These are phyloP conservation scores for Fusarium xyrophilum DNA, from an alignment of 2,329 filamentous ascomycete species.

Conservation along the genomic window DNA sequence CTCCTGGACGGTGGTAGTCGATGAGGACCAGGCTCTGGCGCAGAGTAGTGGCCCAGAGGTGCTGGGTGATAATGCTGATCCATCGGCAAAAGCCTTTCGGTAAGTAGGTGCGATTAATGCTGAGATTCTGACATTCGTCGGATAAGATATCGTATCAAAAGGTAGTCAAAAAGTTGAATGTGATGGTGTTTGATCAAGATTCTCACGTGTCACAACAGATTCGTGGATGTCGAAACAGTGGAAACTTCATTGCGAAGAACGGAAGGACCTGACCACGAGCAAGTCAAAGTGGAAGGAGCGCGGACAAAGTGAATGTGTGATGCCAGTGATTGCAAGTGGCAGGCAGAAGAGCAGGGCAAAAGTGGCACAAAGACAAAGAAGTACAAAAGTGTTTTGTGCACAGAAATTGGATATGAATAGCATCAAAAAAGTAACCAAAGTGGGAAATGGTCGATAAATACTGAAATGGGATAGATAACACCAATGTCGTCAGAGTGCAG, in stretches of 20 bases:
- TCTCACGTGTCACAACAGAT: conserved; percentile 35
- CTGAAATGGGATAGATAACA: conserved; percentile 4
- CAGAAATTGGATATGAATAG: conserved; percentile 5
- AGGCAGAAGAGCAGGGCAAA: conserved; percentile 2
- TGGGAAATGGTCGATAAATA: conserved; percentile 11
- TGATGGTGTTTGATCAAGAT: conserved; percentile 7
- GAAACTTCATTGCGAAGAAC: conserved; percentile 33
- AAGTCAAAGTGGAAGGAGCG: conserved; percentile 4
- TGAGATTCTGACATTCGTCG: conserved; percentile 3
- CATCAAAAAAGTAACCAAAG: background rate
- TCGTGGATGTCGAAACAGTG: conserved; percentile 17
- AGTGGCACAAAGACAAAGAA: background rate
- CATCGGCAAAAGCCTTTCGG: conserved; percentile 20
- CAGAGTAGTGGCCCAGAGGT: conserved; percentile 25
- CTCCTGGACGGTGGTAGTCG: conserved; percentile 39
- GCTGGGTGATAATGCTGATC: conserved; percentile 20
- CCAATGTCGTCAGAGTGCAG: conserved; percentile 31
- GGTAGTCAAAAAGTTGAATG: conserved; percentile 3
- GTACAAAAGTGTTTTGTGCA: background rate
- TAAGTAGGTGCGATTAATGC: conserved; percentile 15
- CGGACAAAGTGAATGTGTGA: background rate
- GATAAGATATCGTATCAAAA: conserved; percentile 28
- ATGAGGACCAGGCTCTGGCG: conserved; percentile 12
- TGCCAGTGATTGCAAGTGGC: conserved; percentile 24
- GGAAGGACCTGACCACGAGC: conserved; percentile 1